Evolutionary conservation across 108 stramenopile species (phyloP).

Genomic region (Pseudonitzschia delicatissima): DNA sequence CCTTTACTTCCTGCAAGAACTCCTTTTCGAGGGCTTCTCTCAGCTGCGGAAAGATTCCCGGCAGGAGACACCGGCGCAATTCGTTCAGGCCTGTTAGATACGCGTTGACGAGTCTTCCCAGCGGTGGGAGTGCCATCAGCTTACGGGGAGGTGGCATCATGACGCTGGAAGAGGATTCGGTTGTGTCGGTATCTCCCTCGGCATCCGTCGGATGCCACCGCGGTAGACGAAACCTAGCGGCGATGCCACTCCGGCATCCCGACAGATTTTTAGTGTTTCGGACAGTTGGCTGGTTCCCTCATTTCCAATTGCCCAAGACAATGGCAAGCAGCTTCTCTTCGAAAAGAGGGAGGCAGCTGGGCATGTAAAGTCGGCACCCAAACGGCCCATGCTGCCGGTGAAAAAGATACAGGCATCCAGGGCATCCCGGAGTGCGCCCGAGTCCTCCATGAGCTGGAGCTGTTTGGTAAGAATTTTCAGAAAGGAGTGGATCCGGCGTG

Average conservation of each 20-base stretch:
- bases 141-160: constrained; percentile 62
- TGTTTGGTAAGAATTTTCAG: constrained; percentile 44
- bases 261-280: constrained; percentile 73
- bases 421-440: constrained; percentile 77
- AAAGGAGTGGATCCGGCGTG: constrained; percentile 73
- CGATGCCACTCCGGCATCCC: constrained; percentile 73
- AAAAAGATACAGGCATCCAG: constrained; percentile 81
- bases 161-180: background rate
- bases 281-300: constrained; percentile 61
- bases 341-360: constrained; percentile 70
- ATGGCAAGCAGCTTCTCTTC: too few species aligned
- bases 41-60: constrained; percentile 60
- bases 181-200: background rate
- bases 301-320: constrained; percentile 47
- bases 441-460: constrained; percentile 52
- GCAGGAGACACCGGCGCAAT: constrained; percentile 77
- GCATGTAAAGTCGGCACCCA: constrained; percentile 83
- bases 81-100: constrained; percentile 79
- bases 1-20: constrained; percentile 39
- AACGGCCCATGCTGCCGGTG: constrained; percentile 76
- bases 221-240: constrained; percentile 34
- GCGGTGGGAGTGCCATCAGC: constrained; percentile 75
- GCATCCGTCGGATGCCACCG: constrained; percentile 26
- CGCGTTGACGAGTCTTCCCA: constrained; percentile 79
- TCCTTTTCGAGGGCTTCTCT: constrained; percentile 33